Percentiles rank a stretch among this genome's conserved stretches.
These are phyloP conservation scores for Dictyostelium firmibasis DNA, from an alignment of 78 protist genomes.

Conservation along the genomic window DNA sequence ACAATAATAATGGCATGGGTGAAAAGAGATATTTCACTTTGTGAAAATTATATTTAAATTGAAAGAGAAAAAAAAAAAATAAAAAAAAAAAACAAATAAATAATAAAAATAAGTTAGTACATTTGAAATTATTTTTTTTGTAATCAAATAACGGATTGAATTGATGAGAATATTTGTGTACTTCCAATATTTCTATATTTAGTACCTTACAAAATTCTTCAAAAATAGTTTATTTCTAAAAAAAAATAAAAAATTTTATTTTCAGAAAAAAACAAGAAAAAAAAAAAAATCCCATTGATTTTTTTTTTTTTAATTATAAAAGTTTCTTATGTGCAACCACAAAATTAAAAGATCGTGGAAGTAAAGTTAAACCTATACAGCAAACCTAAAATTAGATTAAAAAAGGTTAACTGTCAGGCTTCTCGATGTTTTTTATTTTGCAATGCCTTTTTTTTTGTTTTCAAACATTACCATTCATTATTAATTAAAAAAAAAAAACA, in stretches of 20 bases:
- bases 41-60: background rate
- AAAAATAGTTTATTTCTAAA: background rate
- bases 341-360: no score
- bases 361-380: no score
- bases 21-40: slow-evolving; percentile 2
- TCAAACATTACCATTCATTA: no score
- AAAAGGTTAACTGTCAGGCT: no score
- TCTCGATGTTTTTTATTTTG: no score
- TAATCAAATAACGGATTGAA: background rate
- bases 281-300: no score
- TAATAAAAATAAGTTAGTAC: background rate
- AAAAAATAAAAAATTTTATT: background rate
- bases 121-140: background rate
- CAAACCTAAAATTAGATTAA: no score
- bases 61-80: background rate
- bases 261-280: no score
- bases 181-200: background rate
- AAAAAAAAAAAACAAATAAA: background rate
- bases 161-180: background rate
- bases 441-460: no score
- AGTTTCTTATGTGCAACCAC: no score
- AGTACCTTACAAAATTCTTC: background rate
- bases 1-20: background rate
- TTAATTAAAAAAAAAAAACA: no score
- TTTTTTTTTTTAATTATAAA: no score